Conservation (phyloP, 805 yeast species). For the Metschnikowia arizonensis region DNA sequence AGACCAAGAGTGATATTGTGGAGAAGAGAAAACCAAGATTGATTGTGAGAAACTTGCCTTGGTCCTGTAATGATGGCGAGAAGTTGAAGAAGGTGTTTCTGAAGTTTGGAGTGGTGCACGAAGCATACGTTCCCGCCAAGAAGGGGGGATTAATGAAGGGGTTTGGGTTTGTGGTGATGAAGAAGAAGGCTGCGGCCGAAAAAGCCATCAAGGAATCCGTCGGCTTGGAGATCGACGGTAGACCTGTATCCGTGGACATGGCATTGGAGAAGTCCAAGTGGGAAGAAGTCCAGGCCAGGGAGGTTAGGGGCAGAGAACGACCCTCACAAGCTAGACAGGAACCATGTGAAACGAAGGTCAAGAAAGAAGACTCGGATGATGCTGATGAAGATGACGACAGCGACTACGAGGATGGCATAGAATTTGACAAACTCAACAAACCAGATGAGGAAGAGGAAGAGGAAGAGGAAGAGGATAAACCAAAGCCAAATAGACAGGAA, state of each 20-base stretch:
- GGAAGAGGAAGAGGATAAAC: slow-evolving; percentile 23
- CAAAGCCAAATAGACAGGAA: slow-evolving; percentile 59
- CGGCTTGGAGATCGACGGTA: slow-evolving; percentile 78
- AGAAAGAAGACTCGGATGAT: slow-evolving; percentile 26
- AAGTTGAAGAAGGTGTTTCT: slow-evolving; percentile 65
- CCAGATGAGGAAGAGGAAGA: slow-evolving; percentile 30
- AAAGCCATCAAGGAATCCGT: slow-evolving; percentile 70
- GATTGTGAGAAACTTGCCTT: slow-evolving; percentile 88
- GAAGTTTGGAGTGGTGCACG: slow-evolving; percentile 81
- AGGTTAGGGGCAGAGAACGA: slow-evolving; percentile 25
- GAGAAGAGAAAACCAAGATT: slow-evolving; percentile 82
- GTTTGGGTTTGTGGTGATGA: slow-evolving; percentile 92
- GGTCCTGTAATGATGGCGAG: slow-evolving; percentile 84
- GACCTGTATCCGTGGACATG: slow-evolving; percentile 91
- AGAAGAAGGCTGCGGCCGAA: slow-evolving; percentile 70
- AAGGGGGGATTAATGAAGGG: slow-evolving; percentile 88
- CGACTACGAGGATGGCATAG: slow-evolving; percentile 31
- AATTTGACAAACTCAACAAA: slow-evolving; percentile 21
- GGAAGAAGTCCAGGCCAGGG: slow-evolving; percentile 46
- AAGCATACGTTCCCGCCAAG: slow-evolving; percentile 85
- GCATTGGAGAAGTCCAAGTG: slow-evolving; percentile 87
- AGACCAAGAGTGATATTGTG: slow-evolving; percentile 27
- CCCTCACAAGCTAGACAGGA: slow-evolving; percentile 32
- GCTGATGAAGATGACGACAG: slow-evolving; percentile 32
- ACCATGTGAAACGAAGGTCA: slow-evolving; percentile 28